These are phyloP conservation scores for Blastocystis sp. DNA, from an alignment of 352 stramenopile species.

Conservation along the genomic window DNA sequence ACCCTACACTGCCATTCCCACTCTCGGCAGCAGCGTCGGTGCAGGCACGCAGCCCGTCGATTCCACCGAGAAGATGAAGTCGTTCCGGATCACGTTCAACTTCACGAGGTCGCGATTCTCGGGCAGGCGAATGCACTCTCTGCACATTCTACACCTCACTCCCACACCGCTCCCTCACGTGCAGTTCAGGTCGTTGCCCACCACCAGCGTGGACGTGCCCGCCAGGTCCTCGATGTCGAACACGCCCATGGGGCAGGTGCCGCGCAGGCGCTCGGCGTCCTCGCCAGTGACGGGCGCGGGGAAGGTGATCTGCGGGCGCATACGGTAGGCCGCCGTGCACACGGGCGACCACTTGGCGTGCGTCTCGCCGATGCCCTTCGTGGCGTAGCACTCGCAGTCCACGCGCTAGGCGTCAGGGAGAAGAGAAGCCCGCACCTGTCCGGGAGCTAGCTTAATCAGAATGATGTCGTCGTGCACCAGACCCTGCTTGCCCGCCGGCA, in stretches of 20 bases:
- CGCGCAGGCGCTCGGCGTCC: slow-evolving; percentile 49
- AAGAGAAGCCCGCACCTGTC: slow-evolving; percentile 29
- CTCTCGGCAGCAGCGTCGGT: slow-evolving; percentile 45
- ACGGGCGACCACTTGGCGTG: slow-evolving; percentile 73
- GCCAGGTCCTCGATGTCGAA: slow-evolving; percentile 72
- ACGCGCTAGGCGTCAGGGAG: slow-evolving; percentile 55
- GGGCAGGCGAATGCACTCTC: slow-evolving; percentile 72
- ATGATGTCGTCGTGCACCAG: slow-evolving; percentile 72
- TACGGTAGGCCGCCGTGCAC: slow-evolving; percentile 72
- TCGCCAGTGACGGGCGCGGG: slow-evolving; percentile 51
- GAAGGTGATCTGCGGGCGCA: slow-evolving; percentile 71
- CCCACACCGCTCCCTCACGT: not conserved
- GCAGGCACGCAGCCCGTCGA: slow-evolving; percentile 69
- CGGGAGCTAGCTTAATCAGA: slow-evolving; percentile 72
- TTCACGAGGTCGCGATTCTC: slow-evolving; percentile 69
- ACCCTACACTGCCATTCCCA: not conserved
- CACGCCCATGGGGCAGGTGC: slow-evolving; percentile 70
- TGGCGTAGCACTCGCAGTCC: slow-evolving; percentile 70
- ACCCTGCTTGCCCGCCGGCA: slow-evolving; percentile 14
- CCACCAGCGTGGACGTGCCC: not conserved
- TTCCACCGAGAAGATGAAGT: slow-evolving; percentile 74
- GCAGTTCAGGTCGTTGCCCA: slow-evolving; percentile 54
- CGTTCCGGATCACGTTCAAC: slow-evolving; percentile 70
- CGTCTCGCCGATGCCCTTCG: slow-evolving; percentile 70
- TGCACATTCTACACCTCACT: slow-evolving; percentile 70